Evolutionary conservation across 2,329 filamentous ascomycete genomes (phyloP).

Genomic region (Dothidotthia symphoricarpi): DNA sequence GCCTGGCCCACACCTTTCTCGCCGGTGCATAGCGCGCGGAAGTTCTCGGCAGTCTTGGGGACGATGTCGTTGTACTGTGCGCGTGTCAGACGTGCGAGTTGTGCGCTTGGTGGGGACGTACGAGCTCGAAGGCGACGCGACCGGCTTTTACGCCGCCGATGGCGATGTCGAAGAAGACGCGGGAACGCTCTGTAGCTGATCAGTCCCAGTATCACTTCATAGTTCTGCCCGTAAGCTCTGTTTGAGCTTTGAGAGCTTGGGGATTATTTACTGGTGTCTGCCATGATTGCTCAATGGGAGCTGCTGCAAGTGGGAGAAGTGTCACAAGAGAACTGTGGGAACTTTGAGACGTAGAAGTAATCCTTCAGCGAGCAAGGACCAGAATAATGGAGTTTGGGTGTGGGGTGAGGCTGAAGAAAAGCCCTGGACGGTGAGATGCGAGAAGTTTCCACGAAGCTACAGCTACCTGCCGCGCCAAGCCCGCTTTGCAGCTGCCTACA

Average conservation of each 20-base stretch:
- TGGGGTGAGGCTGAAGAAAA: constrained; percentile 23
- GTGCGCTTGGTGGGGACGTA: constrained; percentile 38
- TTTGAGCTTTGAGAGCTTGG: not conserved
- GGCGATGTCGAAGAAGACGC: constrained; percentile 91
- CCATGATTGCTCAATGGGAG: constrained; percentile 21
- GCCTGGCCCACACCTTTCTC: constrained; percentile 83
- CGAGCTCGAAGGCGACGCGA: constrained; percentile 82
- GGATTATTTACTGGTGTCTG: constrained; percentile 22
- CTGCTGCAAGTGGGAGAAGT: not conserved
- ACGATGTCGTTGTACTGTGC: constrained; percentile 56
- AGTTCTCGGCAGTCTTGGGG: constrained; percentile 95
- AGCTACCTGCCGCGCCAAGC: constrained; percentile 23
- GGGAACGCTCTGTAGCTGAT: constrained; percentile 58
- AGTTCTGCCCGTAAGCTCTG: not conserved
- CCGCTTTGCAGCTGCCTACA: constrained; percentile 12
- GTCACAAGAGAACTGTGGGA: not conserved
- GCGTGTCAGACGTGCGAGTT: constrained; percentile 1
- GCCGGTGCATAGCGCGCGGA: constrained; percentile 88
- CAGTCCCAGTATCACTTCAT: constrained; percentile 3
- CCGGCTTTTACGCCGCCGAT: constrained; percentile 73
- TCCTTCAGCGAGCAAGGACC: not conserved
- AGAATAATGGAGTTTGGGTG: constrained; percentile 2
- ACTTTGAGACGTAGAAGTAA: too few species aligned
- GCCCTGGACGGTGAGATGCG: constrained; percentile 23
- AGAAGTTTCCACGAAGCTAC: constrained; percentile 37